Percentiles rank a stretch among this genome's conserved stretches.
phyloP scores from a whole-genome alignment of 192 early-diverging fungal genomes.

The Backusella sp. region DNA sequence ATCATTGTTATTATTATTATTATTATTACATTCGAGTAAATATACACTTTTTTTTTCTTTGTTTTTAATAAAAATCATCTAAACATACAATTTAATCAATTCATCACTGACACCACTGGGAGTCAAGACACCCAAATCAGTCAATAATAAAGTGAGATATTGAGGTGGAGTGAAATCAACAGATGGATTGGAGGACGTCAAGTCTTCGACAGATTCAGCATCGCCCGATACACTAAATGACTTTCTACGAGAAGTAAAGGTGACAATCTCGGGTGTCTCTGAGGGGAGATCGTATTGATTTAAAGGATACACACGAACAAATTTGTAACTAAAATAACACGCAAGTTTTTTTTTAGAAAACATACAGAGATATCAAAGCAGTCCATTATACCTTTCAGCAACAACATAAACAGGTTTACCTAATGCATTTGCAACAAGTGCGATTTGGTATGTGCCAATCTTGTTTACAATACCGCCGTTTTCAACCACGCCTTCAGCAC shows the following conservation, averaged over 20 bases:
- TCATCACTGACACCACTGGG: slow-evolving; percentile 87
- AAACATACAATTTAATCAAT: slow-evolving; percentile 80
- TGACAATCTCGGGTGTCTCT: slow-evolving; percentile 63
- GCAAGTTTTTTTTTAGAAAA: neutral
- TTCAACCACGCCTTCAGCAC: slow-evolving; percentile 97
- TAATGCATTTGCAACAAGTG: slow-evolving; percentile 91
- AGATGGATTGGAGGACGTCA: slow-evolving; percentile 61
- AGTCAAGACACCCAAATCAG: slow-evolving; percentile 89
- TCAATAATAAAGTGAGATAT: slow-evolving; percentile 87
- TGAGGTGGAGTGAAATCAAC: slow-evolving; percentile 95
- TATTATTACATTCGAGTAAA: neutral
- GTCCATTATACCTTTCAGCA: slow-evolving; percentile 75
- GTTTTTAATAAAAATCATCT: slow-evolving; percentile 24
- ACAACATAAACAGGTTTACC: slow-evolving; percentile 94
- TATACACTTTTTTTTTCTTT: slow-evolving; percentile 14
- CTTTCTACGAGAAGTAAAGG: slow-evolving; percentile 35
- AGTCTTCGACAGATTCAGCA: slow-evolving; percentile 22
- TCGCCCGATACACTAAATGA: slow-evolving; percentile 16
- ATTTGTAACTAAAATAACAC: slow-evolving; percentile 77
- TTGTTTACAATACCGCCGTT: slow-evolving; percentile 97
- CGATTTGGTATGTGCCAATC: slow-evolving; percentile 96
- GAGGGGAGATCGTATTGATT: slow-evolving; percentile 93
- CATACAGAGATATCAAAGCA: neutral
- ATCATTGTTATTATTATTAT: too few relatives aligned
- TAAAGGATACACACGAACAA: slow-evolving; percentile 92